phyloP scores from a whole-genome alignment of 257 asterid species.

The Orobanche coerulescens region DNA sequence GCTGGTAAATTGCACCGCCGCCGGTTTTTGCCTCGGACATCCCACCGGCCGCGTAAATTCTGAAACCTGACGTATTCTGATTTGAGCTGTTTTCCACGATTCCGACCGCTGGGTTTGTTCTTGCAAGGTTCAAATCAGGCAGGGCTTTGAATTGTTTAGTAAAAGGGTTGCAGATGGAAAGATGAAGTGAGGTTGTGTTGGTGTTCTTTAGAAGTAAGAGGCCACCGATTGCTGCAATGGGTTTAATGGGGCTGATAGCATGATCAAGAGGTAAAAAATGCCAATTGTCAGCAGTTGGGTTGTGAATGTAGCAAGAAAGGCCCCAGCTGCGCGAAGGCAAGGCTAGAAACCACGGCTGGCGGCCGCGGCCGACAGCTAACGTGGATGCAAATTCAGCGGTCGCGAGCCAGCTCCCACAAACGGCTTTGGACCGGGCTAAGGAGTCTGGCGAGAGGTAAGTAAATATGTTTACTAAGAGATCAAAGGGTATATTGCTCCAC shows the following conservation, averaged over 20 bases:
- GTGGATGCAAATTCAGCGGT: slow-evolving; percentile 25
- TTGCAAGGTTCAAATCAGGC: slow-evolving; percentile 27
- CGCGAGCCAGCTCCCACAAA: slow-evolving; percentile 51
- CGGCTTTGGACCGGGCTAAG: slow-evolving; percentile 49
- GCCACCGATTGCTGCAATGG: slow-evolving; percentile 44
- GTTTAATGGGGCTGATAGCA: slow-evolving; percentile 28
- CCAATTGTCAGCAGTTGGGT: slow-evolving; percentile 41
- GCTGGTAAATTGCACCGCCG: slow-evolving; percentile 54
- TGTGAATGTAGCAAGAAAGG: slow-evolving; percentile 44
- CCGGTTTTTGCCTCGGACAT: slow-evolving; percentile 51
- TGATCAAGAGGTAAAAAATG: slow-evolving; percentile 35
- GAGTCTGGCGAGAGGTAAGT: slow-evolving; percentile 72
- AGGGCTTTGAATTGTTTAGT: slow-evolving; percentile 49
- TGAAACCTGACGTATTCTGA: slow-evolving; percentile 21
- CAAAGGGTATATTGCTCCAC: slow-evolving; percentile 73
- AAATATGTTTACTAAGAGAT: slow-evolving; percentile 52
- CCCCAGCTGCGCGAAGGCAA: slow-evolving; percentile 39
- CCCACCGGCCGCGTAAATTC: slow-evolving; percentile 71
- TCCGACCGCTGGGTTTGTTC: slow-evolving; percentile 76
- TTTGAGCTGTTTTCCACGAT: slow-evolving; percentile 17
- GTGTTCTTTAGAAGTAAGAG: slow-evolving; percentile 36
- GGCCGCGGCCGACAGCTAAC: slow-evolving; percentile 14
- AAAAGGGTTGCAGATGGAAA: slow-evolving; percentile 63
- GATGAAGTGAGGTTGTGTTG: slow-evolving; percentile 32
- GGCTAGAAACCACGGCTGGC: slow-evolving; percentile 66